Evolutionary conservation across 2,329 filamentous ascomycete genomes (phyloP).

Genomic region (Microdochium paspali): DNA sequence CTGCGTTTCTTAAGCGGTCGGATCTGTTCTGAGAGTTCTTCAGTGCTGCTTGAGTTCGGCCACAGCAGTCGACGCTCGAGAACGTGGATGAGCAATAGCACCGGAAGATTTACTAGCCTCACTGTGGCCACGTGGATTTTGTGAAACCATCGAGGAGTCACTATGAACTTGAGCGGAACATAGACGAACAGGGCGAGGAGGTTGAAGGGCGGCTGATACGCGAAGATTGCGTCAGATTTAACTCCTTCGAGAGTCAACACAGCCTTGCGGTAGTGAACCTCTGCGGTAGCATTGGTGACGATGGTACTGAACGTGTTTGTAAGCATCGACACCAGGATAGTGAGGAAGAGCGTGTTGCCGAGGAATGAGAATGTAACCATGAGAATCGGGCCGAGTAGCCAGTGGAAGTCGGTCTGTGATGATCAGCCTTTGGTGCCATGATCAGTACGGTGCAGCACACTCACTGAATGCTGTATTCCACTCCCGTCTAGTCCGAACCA

Average conservation of each 20-base stretch:
- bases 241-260: slow-evolving; percentile 80
- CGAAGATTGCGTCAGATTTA: slow-evolving; percentile 75
- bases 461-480: slow-evolving; percentile 47
- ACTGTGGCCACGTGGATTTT: slow-evolving; percentile 77
- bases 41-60: slow-evolving; percentile 25
- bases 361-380: slow-evolving; percentile 82
- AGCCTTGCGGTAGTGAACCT: slow-evolving; percentile 73
- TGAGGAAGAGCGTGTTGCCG: slow-evolving; percentile 82
- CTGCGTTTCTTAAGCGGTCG: slow-evolving; percentile 9
- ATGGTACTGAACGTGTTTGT: slow-evolving; percentile 77
- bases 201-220: slow-evolving; percentile 77
- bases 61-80: slow-evolving; percentile 64
- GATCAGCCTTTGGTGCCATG: slow-evolving; percentile 1
- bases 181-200: slow-evolving; percentile 66
- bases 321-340: slow-evolving; percentile 78
- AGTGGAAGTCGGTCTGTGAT: slow-evolving; percentile 59
- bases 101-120: slow-evolving; percentile 63
- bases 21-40: slow-evolving; percentile 10
- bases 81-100: slow-evolving; percentile 61
- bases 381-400: slow-evolving; percentile 65
- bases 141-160: slow-evolving; percentile 80
- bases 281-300: slow-evolving; percentile 66
- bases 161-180: slow-evolving; percentile 67
- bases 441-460: slow-evolving; percentile 10
- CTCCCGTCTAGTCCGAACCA: slow-evolving; percentile 81